Conservation (phyloP, 805 yeast genomes). For the Dipodascopsis uninucleata region DNA sequence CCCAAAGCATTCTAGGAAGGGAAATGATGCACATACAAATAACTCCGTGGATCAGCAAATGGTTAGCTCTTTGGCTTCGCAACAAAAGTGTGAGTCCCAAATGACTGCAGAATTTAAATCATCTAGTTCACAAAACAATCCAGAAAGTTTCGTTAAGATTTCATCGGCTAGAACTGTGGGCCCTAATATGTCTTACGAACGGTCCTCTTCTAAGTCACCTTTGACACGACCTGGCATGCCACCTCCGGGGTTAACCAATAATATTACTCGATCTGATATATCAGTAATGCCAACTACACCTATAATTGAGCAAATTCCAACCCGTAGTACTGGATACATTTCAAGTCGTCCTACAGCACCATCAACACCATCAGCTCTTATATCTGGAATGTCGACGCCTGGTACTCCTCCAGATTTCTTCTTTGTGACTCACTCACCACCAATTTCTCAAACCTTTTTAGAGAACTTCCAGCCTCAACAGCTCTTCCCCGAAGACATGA, state of each 20-base stretch:
- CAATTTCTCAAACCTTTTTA: slow-evolving; percentile 36
- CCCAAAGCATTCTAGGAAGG: slow-evolving; percentile 3
- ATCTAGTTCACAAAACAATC: not conserved
- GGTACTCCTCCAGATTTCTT: slow-evolving; percentile 34
- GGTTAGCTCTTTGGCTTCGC: slow-evolving; percentile 3
- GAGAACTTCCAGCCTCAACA: slow-evolving; percentile 57
- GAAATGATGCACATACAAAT: not conserved
- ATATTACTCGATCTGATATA: not conserved
- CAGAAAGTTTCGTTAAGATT: not conserved
- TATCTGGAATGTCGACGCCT: slow-evolving; percentile 19
- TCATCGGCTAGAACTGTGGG: slow-evolving; percentile 7
- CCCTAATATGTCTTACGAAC: slow-evolving; percentile 13
- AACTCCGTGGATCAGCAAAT: too few species aligned
- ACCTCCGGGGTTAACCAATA: not conserved
- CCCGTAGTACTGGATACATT: too few species aligned
- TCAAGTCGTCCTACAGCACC: slow-evolving; percentile 9
- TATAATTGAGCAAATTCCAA: not conserved
- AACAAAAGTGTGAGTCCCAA: not conserved
- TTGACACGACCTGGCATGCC: slow-evolving; percentile 6
- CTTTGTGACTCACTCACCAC: slow-evolving; percentile 35
- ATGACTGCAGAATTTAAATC: slow-evolving; percentile 2
- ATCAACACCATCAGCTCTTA: slow-evolving; percentile 15
- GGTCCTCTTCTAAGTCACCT: slow-evolving; percentile 11
- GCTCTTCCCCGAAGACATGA: slow-evolving; percentile 45
- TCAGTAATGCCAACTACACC: too few species aligned